Evolutionary conservation across 2,329 filamentous ascomycete species (phyloP).

Genomic region (Aspergillus jensenii): DNA sequence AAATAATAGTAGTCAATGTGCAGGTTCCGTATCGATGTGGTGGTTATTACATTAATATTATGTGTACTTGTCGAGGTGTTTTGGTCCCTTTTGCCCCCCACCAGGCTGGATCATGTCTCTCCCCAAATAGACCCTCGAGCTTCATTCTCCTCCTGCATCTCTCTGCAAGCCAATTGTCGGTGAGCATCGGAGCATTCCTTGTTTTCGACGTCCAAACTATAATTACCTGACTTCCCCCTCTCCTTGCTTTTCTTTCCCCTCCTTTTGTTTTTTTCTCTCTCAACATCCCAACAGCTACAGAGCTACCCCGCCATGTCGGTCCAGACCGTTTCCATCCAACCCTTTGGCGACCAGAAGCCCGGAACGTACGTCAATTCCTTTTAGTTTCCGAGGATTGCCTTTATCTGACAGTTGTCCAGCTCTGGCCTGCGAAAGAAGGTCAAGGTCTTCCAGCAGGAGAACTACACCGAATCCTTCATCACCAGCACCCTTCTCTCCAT

Average conservation of each 20-base stretch:
- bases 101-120: background rate
- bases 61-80: background rate
- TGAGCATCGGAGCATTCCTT: slow-evolving; percentile 18
- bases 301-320: slow-evolving; percentile 60
- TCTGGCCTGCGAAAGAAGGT: slow-evolving; percentile 99
- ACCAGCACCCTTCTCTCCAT: slow-evolving; percentile 94
- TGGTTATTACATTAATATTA: background rate
- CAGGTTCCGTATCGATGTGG: background rate
- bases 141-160: slow-evolving; percentile 4
- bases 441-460: slow-evolving; percentile 88
- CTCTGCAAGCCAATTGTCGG: slow-evolving; percentile 22
- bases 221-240: slow-evolving; percentile 10
- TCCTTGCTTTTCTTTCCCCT: slow-evolving; percentile 8
- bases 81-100: slow-evolving; percentile 1
- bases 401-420: slow-evolving; percentile 48
- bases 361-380: slow-evolving; percentile 75
- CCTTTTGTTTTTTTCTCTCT: slow-evolving; percentile 3
- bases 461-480: slow-evolving; percentile 97
- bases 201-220: slow-evolving; percentile 12
- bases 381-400: slow-evolving; percentile 14
- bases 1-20: slow-evolving; percentile 2
- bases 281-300: slow-evolving; percentile 2
- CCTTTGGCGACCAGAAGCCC: slow-evolving; percentile 96
- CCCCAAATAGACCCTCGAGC: background rate
- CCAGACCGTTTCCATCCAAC: slow-evolving; percentile 76